These are phyloP conservation scores for Neofusicoccum ribis DNA, from an alignment of 2,329 filamentous ascomycete genomes.

Conservation along the genomic window DNA sequence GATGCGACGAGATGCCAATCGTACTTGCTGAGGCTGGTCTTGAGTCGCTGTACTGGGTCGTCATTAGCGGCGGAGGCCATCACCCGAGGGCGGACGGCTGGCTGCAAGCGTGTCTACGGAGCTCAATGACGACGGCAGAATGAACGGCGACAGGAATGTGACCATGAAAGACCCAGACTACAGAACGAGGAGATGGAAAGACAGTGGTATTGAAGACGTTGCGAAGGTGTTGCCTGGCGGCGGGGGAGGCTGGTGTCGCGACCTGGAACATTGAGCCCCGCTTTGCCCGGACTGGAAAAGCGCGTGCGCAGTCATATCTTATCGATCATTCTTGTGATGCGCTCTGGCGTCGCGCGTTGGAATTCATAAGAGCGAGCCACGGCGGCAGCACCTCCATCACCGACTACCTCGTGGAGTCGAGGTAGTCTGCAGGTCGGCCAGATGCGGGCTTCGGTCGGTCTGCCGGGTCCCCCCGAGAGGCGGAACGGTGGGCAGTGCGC, in stretches of 20 bases:
- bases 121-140: background rate
- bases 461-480: too few relatives aligned
- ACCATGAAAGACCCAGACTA: background rate
- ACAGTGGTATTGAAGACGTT: background rate
- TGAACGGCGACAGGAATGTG: background rate
- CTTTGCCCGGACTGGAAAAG: background rate
- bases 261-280: slow-evolving; percentile 4
- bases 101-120: background rate
- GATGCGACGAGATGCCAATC: background rate
- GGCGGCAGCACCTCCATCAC: too few relatives aligned
- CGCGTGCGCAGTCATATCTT: background rate
- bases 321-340: background rate
- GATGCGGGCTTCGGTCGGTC: too few relatives aligned
- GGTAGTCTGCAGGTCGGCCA: too few relatives aligned
- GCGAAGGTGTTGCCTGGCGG: background rate
- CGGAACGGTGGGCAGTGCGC: background rate
- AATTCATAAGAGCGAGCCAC: too few relatives aligned
- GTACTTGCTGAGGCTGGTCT: slow-evolving; percentile 16
- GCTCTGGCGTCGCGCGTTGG: too few relatives aligned
- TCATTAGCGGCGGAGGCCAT: slow-evolving; percentile 10
- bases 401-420: too few relatives aligned
- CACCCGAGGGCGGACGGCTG: slow-evolving; percentile 12
- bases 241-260: slow-evolving; percentile 8
- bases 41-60: slow-evolving; percentile 8
- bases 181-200: background rate